Conservation (phyloP, 164 flowering plant genomes). For the Magnolia kwangsiensis region DNA sequence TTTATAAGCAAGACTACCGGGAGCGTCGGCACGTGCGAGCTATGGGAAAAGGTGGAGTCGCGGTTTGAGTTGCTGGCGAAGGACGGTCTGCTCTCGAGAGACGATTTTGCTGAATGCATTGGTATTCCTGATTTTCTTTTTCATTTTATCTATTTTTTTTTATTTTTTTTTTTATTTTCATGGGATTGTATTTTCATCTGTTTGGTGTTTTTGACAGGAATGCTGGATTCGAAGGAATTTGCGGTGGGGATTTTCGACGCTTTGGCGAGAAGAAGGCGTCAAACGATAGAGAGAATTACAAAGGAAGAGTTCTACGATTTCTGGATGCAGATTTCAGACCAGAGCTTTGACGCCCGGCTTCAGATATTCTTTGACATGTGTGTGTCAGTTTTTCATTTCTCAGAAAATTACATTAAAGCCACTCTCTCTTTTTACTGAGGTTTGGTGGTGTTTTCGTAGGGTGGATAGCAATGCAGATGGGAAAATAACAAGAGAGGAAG, state of each 20-base stretch:
- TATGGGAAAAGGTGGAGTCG: slow-evolving; percentile 68
- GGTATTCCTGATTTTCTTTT: slow-evolving; percentile 33
- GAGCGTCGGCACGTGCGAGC: slow-evolving; percentile 26
- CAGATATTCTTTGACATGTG: slow-evolving; percentile 97
- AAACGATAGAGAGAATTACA: slow-evolving; percentile 43
- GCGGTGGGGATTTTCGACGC: slow-evolving; percentile 85
- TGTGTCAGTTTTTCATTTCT: slow-evolving; percentile 3
- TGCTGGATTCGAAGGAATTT: slow-evolving; percentile 92
- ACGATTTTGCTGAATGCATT: slow-evolving; percentile 86
- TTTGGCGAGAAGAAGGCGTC: slow-evolving; percentile 60
- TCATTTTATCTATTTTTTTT: neutral
- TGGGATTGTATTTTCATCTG: neutral
- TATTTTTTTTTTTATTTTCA: slow-evolving; percentile 4
- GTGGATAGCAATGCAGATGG: slow-evolving; percentile 95
- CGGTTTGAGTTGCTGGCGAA: slow-evolving; percentile 53
- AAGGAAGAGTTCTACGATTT: slow-evolving; percentile 84
- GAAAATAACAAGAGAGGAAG: slow-evolving; percentile 81
- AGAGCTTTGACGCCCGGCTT: slow-evolving; percentile 95
- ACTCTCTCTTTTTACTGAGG: neutral
- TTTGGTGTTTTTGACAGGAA: slow-evolving; percentile 46
- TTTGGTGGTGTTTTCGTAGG: slow-evolving; percentile 40
- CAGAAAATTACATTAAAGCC: neutral
- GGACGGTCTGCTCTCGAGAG: slow-evolving; percentile 65
- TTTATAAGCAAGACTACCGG: slow-evolving; percentile 71
- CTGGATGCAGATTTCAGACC: slow-evolving; percentile 85